phyloP scores from a whole-genome alignment of 2,329 filamentous ascomycete species.

The Trichoderma sp. region DNA sequence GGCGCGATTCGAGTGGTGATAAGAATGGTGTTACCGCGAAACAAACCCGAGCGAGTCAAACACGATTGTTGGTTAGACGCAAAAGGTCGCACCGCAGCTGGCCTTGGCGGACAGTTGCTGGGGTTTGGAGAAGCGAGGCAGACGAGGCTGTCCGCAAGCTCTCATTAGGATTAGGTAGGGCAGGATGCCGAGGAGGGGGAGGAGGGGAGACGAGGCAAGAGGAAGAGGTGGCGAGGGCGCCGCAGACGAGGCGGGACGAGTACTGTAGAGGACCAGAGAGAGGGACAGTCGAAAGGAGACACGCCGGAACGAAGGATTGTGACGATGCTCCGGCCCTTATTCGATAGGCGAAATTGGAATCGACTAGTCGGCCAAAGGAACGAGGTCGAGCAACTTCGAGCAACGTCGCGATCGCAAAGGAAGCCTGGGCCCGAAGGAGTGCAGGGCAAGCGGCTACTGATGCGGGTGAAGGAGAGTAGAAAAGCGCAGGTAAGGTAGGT shows the following conservation, averaged over 20 bases:
- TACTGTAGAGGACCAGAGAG: neutral
- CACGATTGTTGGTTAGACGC: neutral
- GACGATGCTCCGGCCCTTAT: conserved; percentile 5
- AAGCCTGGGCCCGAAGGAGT: conserved; percentile 14
- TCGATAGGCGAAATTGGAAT: conserved; percentile 10
- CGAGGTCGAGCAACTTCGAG: neutral
- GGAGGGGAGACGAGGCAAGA: neutral
- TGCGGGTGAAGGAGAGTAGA: neutral
- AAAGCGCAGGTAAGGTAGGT: no score
- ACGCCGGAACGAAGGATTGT: no score
- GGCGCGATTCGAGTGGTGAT: no score
- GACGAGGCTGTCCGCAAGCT: conserved; percentile 5
- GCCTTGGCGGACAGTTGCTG: conserved; percentile 20
- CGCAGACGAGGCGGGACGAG: neutral
- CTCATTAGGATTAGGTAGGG: conserved; percentile 4
- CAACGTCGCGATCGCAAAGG: neutral
- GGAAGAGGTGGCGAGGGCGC: neutral
- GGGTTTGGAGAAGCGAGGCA: conserved; percentile 17
- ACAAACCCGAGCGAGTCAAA: neutral
- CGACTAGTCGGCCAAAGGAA: neutral
- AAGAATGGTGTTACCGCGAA: neutral
- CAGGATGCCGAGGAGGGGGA: neutral
- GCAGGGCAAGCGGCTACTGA: conserved; percentile 5
- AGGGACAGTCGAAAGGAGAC: neutral
- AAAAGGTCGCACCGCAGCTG: conserved; percentile 18